Conservation (phyloP, 441 rosid genomes). For the Dalechampia spathulata region DNA sequence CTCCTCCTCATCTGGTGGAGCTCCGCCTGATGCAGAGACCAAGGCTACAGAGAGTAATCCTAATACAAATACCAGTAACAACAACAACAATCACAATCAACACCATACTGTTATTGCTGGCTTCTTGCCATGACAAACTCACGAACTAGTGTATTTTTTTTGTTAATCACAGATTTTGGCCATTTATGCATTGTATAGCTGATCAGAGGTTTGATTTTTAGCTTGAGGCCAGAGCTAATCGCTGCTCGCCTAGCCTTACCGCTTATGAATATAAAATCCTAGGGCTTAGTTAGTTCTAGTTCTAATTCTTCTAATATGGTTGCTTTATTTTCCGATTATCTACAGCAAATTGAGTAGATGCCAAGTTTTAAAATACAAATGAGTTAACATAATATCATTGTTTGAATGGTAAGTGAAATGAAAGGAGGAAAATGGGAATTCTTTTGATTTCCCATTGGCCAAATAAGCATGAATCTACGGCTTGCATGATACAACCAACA, state of each 20-base stretch:
- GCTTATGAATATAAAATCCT: neutral
- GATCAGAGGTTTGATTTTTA: neutral
- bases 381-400: too few relatives aligned
- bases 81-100: neutral
- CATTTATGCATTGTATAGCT: neutral
- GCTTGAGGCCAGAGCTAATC: neutral
- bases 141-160: neutral
- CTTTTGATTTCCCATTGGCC: too few relatives aligned
- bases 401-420: too few relatives aligned
- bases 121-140: conserved; percentile 10
- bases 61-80: neutral
- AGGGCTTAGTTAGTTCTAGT: too few relatives aligned
- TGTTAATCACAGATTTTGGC: neutral
- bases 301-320: too few relatives aligned
- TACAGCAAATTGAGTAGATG: too few relatives aligned
- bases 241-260: neutral
- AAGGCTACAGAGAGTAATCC: conserved; percentile 33
- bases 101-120: neutral
- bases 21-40: conserved; percentile 19
- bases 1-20: conserved; percentile 20
- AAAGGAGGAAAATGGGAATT: too few relatives aligned
- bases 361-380: too few relatives aligned
- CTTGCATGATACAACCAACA: too few relatives aligned
- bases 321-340: too few relatives aligned
- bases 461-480: too few relatives aligned